Evolutionary conservation across 805 yeast species (phyloP).

Genomic region (Suhomyces sp.): DNA sequence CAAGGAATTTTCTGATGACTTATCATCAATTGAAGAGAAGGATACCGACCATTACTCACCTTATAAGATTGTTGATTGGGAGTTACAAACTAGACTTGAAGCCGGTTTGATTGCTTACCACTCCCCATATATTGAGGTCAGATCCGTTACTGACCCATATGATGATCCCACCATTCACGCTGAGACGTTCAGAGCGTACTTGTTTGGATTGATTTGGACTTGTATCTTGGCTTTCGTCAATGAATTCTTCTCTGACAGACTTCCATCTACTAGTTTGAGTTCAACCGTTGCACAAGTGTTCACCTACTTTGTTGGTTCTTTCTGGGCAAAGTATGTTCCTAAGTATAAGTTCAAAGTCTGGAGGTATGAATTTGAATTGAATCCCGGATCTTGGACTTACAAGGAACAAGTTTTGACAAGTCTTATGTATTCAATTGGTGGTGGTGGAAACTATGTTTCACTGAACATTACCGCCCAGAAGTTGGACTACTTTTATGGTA

Average conservation of each 20-base stretch:
- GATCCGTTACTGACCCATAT: conserved; percentile 28
- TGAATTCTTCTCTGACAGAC: conserved; percentile 17
- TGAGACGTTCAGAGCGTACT: conserved; percentile 37
- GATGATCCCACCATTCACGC: conserved; percentile 25
- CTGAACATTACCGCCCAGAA: conserved; percentile 10
- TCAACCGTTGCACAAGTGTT: conserved; percentile 17
- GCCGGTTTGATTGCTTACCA: conserved; percentile 21
- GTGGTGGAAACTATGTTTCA: conserved; percentile 32
- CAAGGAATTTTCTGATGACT: conserved; percentile 26
- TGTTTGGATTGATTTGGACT: conserved; percentile 18
- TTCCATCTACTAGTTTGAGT: conserved; percentile 14
- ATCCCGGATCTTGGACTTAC: conserved; percentile 33
- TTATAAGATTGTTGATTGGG: conserved; percentile 13
- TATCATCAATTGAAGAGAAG: background rate
- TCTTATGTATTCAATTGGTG: conserved; percentile 15
- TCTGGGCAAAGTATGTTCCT: conserved; percentile 13
- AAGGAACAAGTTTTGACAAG: conserved; percentile 10
- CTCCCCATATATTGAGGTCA: conserved; percentile 34
- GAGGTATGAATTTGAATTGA: conserved; percentile 13
- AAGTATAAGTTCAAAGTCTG: conserved; percentile 17
- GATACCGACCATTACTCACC: background rate
- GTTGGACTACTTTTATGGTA: conserved; percentile 11
- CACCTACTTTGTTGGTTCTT: conserved; percentile 16
- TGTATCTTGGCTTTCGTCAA: conserved; percentile 15
- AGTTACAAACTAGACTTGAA: conserved; percentile 17